Evolutionary conservation across 1,139 yeast species (phyloP), one percentile per base, ranked within the genome.

Genomic region (Taphrina confusa): DNA sequence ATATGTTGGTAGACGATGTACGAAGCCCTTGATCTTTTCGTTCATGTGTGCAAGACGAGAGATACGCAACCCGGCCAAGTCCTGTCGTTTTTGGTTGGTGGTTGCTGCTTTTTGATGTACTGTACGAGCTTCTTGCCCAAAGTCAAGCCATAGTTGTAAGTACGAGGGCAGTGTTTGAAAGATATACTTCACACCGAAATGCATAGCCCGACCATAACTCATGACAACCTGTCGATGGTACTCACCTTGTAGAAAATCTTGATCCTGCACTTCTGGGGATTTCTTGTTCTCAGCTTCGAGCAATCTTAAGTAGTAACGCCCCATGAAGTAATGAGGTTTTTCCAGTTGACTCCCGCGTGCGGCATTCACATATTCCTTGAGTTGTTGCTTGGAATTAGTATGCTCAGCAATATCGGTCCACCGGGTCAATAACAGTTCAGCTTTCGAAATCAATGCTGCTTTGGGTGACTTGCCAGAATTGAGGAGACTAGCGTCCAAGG

Each of bases 381-480:
- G 80, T 56, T 92, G 86, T 33, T 84, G 84, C 33, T 79, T 80
- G 4, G 95, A 84, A 8, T 90, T 84, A 33, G 92, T 84, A 70
- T 89, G 94, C 57, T 90, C 92, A 0, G 97, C 87, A 51, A 78
- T 78, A 69, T 90, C 97, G 18, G 90, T 74, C 98, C 98, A 94
- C 63, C 83, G 82, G 0, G 97, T 89, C 69, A 88, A 88, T 62
- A 85, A 83, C 46, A 92, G 74, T 58, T 88, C 87, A 14, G 82
- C 80, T 44, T 77, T 75, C 25, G 55, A 40, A 28, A 51, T 66
- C 64, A 49, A 65, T 62, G 16, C 70, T 67, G 51, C 66, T 11
- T 44, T 52, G n/a, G 60, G 55, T 8, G 55, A 9, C 14, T 39
- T 36, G 6, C 47, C 49, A 14, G 51, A 28, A 18, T 22, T 27